Percentiles rank a stretch among this genome's conserved stretches.
Conservation (phyloP, 345 rosid genomes). For the Mercurialis annua region DNA sequence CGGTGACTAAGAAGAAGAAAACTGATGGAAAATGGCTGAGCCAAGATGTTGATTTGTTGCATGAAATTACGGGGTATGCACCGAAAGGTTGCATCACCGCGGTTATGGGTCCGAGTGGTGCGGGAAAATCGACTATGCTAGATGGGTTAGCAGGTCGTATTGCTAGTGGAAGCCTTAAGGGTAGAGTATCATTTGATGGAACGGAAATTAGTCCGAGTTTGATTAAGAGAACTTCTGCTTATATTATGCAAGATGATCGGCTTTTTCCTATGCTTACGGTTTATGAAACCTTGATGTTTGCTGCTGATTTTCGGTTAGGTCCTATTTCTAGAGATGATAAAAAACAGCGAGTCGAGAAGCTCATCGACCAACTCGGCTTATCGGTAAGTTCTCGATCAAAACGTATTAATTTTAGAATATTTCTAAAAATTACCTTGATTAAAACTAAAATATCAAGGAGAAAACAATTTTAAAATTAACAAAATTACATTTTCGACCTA, state of each 20-base stretch:
- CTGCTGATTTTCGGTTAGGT: conserved; percentile 65
- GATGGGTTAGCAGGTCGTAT: conserved; percentile 62
- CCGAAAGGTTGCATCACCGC: conserved; percentile 67
- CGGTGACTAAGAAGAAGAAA: conserved; percentile 41
- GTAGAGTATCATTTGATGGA: conserved; percentile 52
- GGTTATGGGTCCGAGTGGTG: conserved; percentile 74
- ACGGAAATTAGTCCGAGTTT: conserved; percentile 45
- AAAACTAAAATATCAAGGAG: too few species aligned
- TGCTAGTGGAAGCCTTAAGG: conserved; percentile 59
- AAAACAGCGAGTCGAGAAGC: conserved; percentile 48
- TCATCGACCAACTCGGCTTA: conserved; percentile 29
- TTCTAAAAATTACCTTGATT: too few species aligned
- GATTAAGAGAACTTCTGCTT: conserved; percentile 63
- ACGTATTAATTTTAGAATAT: too few species aligned
- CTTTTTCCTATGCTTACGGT: conserved; percentile 69
- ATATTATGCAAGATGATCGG: conserved; percentile 69
- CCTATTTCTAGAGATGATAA: conserved; percentile 38
- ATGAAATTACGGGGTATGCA: conserved; percentile 56
- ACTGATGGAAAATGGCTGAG: conserved; percentile 45
- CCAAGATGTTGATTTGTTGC: conserved; percentile 47
- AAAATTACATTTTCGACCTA: too few species aligned
- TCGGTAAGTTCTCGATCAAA: too few species aligned
- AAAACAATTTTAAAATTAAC: too few species aligned
- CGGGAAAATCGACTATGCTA: conserved; percentile 62
- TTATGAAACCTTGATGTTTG: conserved; percentile 62